These are phyloP conservation scores for Fraxinus excelsior DNA, from an alignment of 257 asterid genomes.

Conservation along the genomic window DNA sequence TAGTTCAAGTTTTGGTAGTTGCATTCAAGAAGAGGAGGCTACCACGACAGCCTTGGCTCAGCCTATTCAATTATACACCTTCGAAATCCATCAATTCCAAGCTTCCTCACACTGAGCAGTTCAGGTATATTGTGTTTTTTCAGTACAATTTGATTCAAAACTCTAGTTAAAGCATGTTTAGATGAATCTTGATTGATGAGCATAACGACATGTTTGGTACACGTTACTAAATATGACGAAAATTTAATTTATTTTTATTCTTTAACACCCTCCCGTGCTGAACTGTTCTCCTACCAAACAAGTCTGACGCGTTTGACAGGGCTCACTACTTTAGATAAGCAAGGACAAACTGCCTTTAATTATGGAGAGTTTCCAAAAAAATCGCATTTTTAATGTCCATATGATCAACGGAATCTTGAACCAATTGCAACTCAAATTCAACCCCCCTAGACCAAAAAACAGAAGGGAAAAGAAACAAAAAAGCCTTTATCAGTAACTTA, in stretches of 20 bases:
- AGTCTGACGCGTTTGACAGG: neutral
- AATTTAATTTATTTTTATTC: too few relatives aligned
- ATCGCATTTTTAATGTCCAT: neutral
- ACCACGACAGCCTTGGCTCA: slow-evolving; percentile 51
- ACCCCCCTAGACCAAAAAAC: neutral
- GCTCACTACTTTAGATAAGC: neutral
- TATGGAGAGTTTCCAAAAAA: neutral
- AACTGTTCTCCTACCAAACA: neutral
- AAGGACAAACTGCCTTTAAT: neutral
- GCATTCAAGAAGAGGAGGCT: slow-evolving; percentile 57
- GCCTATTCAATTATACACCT: slow-evolving; percentile 42
- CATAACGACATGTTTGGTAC: neutral
- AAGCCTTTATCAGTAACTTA: neutral
- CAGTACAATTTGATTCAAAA: neutral
- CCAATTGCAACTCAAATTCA: too few relatives aligned
- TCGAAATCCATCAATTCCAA: slow-evolving; percentile 56
- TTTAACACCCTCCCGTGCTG: neutral
- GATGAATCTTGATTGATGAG: neutral
- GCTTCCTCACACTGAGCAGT: slow-evolving; percentile 60
- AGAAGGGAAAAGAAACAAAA: neutral
- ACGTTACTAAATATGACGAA: neutral
- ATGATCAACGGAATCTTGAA: neutral
- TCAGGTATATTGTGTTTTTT: slow-evolving; percentile 46
- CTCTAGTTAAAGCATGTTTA: neutral
- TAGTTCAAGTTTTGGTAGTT: slow-evolving; percentile 53